Conservation (phyloP, 2,329 filamentous ascomycete species). For the Talaromyces islandicus region DNA sequence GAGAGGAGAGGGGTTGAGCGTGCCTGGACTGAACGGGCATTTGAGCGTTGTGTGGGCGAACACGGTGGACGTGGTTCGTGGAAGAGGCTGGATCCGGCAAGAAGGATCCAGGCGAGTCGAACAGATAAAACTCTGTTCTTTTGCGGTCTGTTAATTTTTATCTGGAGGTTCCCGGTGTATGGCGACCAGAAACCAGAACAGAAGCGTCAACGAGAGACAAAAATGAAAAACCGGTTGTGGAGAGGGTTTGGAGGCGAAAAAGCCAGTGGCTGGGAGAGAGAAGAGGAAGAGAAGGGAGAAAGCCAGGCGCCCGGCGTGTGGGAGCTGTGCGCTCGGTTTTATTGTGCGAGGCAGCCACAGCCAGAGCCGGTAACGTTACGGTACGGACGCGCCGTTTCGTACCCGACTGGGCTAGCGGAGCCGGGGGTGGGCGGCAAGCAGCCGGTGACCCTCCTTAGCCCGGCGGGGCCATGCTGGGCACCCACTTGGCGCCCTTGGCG, state of each 20-base stretch:
- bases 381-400: background rate
- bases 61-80: conserved; percentile 8
- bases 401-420: background rate
- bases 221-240: background rate
- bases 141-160: background rate
- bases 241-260: background rate
- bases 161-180: background rate
- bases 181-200: background rate
- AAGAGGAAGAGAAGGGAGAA: background rate
- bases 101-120: background rate
- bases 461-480: background rate
- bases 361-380: background rate
- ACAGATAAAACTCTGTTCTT: background rate
- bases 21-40: conserved; percentile 37
- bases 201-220: background rate
- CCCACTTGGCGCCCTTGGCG: background rate
- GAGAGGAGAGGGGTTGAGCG: conserved; percentile 33
- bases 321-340: background rate
- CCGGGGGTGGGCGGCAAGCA: background rate
- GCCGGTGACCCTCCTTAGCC: background rate
- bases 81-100: conserved; percentile 8
- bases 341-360: background rate
- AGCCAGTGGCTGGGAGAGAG: conserved; percentile 11
- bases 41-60: conserved; percentile 30
- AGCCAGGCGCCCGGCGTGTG: background rate